Evolutionary conservation across 2,329 filamentous ascomycete species (phyloP).

Genomic region (Bipolaris sorokiniana): DNA sequence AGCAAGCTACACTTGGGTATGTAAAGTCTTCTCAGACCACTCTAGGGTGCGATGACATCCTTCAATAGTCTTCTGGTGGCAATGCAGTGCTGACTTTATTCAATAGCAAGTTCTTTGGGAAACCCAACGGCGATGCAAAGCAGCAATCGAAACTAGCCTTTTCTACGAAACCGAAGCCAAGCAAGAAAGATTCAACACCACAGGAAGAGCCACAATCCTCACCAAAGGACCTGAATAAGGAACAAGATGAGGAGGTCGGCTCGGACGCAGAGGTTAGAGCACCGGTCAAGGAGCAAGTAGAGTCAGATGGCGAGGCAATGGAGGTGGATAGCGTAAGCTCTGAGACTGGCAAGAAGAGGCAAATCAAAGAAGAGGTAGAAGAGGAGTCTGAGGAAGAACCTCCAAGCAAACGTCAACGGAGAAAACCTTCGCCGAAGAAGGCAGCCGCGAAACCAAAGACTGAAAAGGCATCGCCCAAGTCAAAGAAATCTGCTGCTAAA

Average conservation of each 20-base stretch:
- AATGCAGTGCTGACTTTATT: constrained; percentile 14
- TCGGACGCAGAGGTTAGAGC: constrained; percentile 27
- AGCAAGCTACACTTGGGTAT: constrained; percentile 89
- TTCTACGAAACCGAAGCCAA: constrained; percentile 60
- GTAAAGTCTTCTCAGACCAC: constrained; percentile 76
- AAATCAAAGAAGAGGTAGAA: constrained; percentile 38
- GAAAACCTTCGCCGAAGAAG: constrained; percentile 37
- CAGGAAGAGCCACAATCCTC: constrained; percentile 31
- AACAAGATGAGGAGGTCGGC: constrained; percentile 23
- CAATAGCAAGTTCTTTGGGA: constrained; percentile 82
- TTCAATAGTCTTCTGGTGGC: neutral
- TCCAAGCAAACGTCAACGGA: constrained; percentile 44
- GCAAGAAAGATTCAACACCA: constrained; percentile 35
- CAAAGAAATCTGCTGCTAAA: constrained; percentile 26
- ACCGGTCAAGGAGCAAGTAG: constrained; percentile 26
- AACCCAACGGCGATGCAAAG: constrained; percentile 65
- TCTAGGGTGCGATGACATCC: constrained; percentile 65
- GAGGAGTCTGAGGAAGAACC: constrained; percentile 47
- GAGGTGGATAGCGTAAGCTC: constrained; percentile 33
- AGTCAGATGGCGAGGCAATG: constrained; percentile 31
- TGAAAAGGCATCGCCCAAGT: constrained; percentile 25
- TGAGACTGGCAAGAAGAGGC: constrained; percentile 41
- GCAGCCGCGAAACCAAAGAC: constrained; percentile 25
- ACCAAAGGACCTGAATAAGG: constrained; percentile 24
- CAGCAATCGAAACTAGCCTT: constrained; percentile 84